Base-by-base conservation (phyloP, 345 rosid genomes). In the Lepidium sativum region DNA sequence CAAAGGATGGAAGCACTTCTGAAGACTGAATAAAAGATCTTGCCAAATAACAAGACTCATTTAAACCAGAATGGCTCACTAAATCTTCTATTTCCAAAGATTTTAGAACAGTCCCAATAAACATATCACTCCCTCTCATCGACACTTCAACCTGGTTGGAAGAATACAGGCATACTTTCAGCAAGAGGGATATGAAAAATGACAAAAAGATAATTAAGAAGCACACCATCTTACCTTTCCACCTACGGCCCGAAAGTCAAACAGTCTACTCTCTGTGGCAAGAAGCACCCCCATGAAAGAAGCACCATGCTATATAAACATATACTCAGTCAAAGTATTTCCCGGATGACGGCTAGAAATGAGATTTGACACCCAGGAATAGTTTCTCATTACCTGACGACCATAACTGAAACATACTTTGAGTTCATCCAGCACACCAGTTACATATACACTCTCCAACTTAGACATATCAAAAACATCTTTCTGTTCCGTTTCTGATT, bases 81-180 rank as follows among this genome's bases (percentile, higher is more conserved):
- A 90, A 76, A 81, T 94, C 99, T 84, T 90, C 97, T 66, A 94
- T 82, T 81, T 94, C 99, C 87, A 94, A 77, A 25, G 99, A 86
- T 79, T 82, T 84, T 73, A 94, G 71, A 68, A 90, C 72, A 39
- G 92, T 90, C 18, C 99, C 97, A 65, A 94, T 80, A 64, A 90
- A 80, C 85, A 90, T 78, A 70, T 90, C 97, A 60, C 70, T 88
- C 67, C 66, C 90, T 79, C 81, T 86, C 52, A 86, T 78, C 45
- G 90, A 90, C 72, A 94, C 73, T 73, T 94, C 89, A 68, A 94
- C 97, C 99, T 94, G 85, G 50, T 65, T 66, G 31, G 31, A 67
- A 58, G 65, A 69, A 72, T 27, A 27, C 27, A 71, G 57, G 48
- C 57, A 25, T 39, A 71, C 61, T 20, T 59, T 71, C 55, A 54